Evolutionary conservation across 1,139 yeast genomes (phyloP), one percentile per base, ranked within the genome.

Genomic region (Yamadazyma atlantica): DNA sequence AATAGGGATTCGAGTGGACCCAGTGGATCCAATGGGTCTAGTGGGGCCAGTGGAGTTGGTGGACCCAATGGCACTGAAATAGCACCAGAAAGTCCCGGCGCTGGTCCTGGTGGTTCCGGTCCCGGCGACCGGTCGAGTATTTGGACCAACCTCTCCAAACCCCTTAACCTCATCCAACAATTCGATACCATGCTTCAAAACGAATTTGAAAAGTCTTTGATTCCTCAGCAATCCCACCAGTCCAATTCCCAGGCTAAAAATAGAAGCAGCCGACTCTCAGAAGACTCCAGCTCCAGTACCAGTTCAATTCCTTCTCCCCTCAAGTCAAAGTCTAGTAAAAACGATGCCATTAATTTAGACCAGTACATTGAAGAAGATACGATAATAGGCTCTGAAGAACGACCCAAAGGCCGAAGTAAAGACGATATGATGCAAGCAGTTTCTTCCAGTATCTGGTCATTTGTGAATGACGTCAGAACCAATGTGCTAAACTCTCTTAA

Each of bases 131-230:
- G n/a, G n/a, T n/a, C n/a, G n/a, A 55, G 60, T 23, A 37, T 70
- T 17, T 58, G 78, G 76, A 45, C 57, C 10, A 65, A 64, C 38
- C 54, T 66, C n/a, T 62, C 78, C 11, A 82, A 77, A 48, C 87
- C 90, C 1, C 64, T 83, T 33, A 75, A 69, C 30, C 66, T 82
- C 40, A 69, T 84, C 32, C 86, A 81, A 48, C 88, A 81, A 44
- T 74, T 84, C 51, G 92, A 84, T 55, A 76, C 75, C 35, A 68
- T 82, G 61, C 62, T 84, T 21, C 87, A 79, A 52, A 74, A 69
- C 40, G 90, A 83, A 53, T 69, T 84, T 45, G 90, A 83, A 49
- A 76, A 55, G 60, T 80, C 64, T 22, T 64, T 64, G 55, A 57
- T 44, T 7, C 39, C 35, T 11, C 34, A 23, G 17, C 26, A 17